Evolutionary conservation across 495 filamentous ascomycete genomes (phyloP), one percentile per base, ranked within the genome.

Genomic region (Neurospora sp.): DNA sequence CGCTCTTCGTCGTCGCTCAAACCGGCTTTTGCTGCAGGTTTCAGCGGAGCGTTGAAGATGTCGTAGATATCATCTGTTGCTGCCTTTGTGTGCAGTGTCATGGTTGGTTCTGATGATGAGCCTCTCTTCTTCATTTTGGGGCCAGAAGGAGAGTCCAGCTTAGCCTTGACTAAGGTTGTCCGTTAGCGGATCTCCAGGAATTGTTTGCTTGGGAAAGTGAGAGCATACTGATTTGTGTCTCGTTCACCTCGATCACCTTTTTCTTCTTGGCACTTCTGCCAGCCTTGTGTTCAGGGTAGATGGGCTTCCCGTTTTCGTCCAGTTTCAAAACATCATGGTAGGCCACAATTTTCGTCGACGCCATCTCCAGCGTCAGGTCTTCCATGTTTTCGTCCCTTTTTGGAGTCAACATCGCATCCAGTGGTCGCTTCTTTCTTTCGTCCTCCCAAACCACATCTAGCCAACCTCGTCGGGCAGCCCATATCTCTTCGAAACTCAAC

Each of bases 21-120:
- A 40, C 81, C 82, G 41, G 77, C 79, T 12, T 83, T 78, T 40
- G 76, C 74, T 3, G 75, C 75, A 16, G 85, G 75, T 75, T 92
- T 89, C 65, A 97, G 80, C 8, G 96, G 95, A 68, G 96, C 93
- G 76, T 96, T 98, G 82, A 99, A 98, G 48, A 99, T 90, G 73
- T 92, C 93, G 80, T 98, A 97, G 69, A 99, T 98, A 74, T 98
- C 96, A 77, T 98, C 94, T 69, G 94, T 97, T 1, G 96, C 96
- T 70, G 94, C 95, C 70, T 89, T 93, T 20, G 96, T 99, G 78
- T 98, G 93, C 74, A 99, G 87, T 1, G 96, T 99, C 94, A 99
- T 98, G 1, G 96, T 99, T 37, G 94, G 93, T 78, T 97, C 94
- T 3, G 87, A 74, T 6, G 72, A 81, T 14, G 88, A 86, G 35